These are phyloP conservation scores for Clavispora santaluciae DNA, from an alignment of 805 yeast species.

Conservation along the genomic window DNA sequence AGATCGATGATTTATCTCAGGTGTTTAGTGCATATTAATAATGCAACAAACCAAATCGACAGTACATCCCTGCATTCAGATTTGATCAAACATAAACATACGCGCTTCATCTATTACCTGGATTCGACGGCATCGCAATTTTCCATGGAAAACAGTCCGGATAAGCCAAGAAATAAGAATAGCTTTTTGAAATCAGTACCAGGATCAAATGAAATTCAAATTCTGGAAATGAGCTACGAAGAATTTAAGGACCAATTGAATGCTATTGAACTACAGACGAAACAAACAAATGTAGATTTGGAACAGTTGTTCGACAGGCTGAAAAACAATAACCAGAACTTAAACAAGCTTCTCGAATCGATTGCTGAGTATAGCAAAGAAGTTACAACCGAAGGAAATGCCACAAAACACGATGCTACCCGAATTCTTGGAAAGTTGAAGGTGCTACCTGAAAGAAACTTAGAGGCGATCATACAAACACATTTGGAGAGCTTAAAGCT, in stretches of 20 bases:
- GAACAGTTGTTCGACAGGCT: constrained; percentile 34
- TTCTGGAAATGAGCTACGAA: constrained; percentile 10
- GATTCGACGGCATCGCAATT: background rate
- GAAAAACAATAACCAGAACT: constrained; percentile 36
- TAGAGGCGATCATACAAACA: background rate
- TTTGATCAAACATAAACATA: background rate
- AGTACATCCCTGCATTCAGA: background rate
- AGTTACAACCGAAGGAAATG: constrained; percentile 32
- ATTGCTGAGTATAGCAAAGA: constrained; percentile 32
- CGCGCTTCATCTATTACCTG: background rate
- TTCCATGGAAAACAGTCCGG: too few relatives aligned
- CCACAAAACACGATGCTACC: constrained; percentile 28
- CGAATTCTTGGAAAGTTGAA: constrained; percentile 19
- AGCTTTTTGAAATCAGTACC: too few relatives aligned
- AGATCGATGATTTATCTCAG: too few relatives aligned
- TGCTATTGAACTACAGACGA: constrained; percentile 28
- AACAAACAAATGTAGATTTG: constrained; percentile 33
- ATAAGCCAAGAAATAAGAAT: too few relatives aligned
- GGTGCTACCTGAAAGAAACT: constrained; percentile 1
- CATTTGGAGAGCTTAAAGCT: background rate
- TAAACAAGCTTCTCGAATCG: constrained; percentile 30
- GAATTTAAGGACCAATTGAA: constrained; percentile 26
- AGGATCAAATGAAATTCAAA: too few relatives aligned
- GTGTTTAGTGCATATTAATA: too few relatives aligned
- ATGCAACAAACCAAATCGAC: too few relatives aligned